Evolutionary conservation across 2,329 filamentous ascomycete species (phyloP).

Genomic region (Talaromyces sp.): DNA sequence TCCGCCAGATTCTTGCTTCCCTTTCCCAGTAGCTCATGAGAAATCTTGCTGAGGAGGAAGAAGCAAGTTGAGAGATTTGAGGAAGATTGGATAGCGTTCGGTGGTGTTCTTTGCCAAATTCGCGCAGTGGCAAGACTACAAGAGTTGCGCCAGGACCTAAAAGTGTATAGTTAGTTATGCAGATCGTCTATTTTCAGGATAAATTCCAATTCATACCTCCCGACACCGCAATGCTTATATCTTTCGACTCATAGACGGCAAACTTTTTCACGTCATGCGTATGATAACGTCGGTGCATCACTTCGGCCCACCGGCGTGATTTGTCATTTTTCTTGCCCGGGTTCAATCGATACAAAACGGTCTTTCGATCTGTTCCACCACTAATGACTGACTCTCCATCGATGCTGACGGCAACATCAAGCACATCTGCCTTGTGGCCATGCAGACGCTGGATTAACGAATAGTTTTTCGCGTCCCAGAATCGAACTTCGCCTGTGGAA

Average conservation of each 20-base stretch:
- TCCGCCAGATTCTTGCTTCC: slow-evolving; percentile 76
- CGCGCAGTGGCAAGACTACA: slow-evolving; percentile 72
- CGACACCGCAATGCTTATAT: slow-evolving; percentile 81
- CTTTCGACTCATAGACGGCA: slow-evolving; percentile 78
- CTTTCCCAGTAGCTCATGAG: slow-evolving; percentile 90
- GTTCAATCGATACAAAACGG: slow-evolving; percentile 70
- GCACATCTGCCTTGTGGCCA: slow-evolving; percentile 80
- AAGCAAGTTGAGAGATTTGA: slow-evolving; percentile 67
- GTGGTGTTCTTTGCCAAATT: slow-evolving; percentile 74
- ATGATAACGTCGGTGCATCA: slow-evolving; percentile 82
- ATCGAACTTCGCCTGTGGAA: slow-evolving; percentile 85
- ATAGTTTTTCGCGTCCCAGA: slow-evolving; percentile 92
- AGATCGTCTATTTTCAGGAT: neutral
- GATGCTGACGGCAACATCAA: slow-evolving; percentile 76
- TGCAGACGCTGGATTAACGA: slow-evolving; percentile 81
- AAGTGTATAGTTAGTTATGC: slow-evolving; percentile 23
- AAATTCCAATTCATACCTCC: slow-evolving; percentile 58
- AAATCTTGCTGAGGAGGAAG: slow-evolving; percentile 67
- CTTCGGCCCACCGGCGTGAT: slow-evolving; percentile 69
- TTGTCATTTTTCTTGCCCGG: slow-evolving; percentile 46
- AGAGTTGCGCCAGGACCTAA: slow-evolving; percentile 79
- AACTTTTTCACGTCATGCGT: slow-evolving; percentile 93
- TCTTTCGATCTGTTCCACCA: slow-evolving; percentile 85
- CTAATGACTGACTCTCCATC: slow-evolving; percentile 81
- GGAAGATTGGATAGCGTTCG: slow-evolving; percentile 78